A percentile compares a stretch with the other conserved stretches of the same genome.
Evolutionary conservation across 306 rosid species (phyloP).

Genomic region (Begonia peltatifolia): DNA sequence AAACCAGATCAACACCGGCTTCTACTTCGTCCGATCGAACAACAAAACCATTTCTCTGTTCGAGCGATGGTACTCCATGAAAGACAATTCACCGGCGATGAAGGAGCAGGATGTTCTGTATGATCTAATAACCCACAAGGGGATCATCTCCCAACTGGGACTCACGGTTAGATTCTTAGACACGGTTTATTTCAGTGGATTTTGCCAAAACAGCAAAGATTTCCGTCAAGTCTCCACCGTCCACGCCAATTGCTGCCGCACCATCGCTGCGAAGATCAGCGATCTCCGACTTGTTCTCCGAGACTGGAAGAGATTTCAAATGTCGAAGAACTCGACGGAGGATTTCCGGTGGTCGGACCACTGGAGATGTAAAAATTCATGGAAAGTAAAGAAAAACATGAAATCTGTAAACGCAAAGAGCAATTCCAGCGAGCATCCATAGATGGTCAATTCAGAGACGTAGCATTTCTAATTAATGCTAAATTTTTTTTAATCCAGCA

Average conservation of each 20-base stretch:
- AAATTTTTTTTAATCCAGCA: too few species aligned
- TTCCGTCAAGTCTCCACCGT: constrained; percentile 2
- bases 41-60: constrained; percentile 48
- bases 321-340: background rate
- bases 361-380: background rate
- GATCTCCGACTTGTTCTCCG: constrained; percentile 6
- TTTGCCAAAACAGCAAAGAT: constrained; percentile 4
- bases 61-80: constrained; percentile 46
- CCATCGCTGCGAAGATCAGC: constrained; percentile 4
- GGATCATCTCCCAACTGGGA: background rate
- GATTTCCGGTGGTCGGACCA: constrained; percentile 6
- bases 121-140: constrained; percentile 11
- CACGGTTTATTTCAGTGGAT: constrained; percentile 8
- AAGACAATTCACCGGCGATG: constrained; percentile 32
- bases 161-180: constrained; percentile 5
- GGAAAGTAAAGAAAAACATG: background rate
- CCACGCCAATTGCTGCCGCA: constrained; percentile 12
- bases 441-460: too few species aligned
- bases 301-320: constrained; percentile 9
- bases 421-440: too few species aligned
- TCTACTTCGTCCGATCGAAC: constrained; percentile 48
- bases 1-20: constrained; percentile 56
- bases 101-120: constrained; percentile 72
- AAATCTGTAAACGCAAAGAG: too few species aligned
- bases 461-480: too few species aligned